Evolutionary conservation across 1,284 basidiomycete species (phyloP), one percentile per base, ranked within the genome.

Genomic region (Ustilago bromivora): DNA sequence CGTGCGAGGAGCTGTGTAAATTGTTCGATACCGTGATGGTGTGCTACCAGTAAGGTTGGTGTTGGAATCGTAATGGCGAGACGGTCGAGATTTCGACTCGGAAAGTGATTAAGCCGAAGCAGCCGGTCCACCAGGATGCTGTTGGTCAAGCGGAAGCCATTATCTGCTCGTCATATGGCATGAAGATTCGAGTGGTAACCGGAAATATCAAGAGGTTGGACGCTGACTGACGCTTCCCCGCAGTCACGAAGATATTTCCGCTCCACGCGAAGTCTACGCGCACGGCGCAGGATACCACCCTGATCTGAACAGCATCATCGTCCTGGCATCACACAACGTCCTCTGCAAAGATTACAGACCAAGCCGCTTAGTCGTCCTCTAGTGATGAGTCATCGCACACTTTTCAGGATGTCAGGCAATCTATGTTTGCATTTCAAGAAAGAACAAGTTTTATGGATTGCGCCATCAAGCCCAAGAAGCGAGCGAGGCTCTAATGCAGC

Each of bases 171-270:
- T 32, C 49, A 51, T 51, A 32, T 8, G n/a, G 12, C 49, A 11
- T 51, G 3, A 51, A 13, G 4, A 4, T 31, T 13, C 49, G 6
- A 51, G 49, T 31, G 15, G 23, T 31, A 31, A 51, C 49, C 49
- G 49, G 31, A 51, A 51, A 51, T 51, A 51, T 51, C 28, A 9
- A 28, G 10, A 5, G 12, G n/a, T 46, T 32, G 31, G 49, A 51
- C 49, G 4, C 49, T 31, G 47, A 49, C n/a, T 11, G 38, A 40
- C 47, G 28, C 47, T 32, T 32, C 28, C 46, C 49, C 49, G 49
- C 49, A 51, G 28, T 51, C 49, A 51, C 43, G n/a, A 15, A 46
- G 19, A 46, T 46, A 46, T 23, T 28, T 32, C 49, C 49, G 49
- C 49, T 9, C 11, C n/a, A n/a, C 49, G 13, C 13, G 2, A 40